Evolutionary conservation across 1,139 yeast species (phyloP), one percentile per base, ranked within the genome.

Genomic region (Dujonia santamariae): DNA sequence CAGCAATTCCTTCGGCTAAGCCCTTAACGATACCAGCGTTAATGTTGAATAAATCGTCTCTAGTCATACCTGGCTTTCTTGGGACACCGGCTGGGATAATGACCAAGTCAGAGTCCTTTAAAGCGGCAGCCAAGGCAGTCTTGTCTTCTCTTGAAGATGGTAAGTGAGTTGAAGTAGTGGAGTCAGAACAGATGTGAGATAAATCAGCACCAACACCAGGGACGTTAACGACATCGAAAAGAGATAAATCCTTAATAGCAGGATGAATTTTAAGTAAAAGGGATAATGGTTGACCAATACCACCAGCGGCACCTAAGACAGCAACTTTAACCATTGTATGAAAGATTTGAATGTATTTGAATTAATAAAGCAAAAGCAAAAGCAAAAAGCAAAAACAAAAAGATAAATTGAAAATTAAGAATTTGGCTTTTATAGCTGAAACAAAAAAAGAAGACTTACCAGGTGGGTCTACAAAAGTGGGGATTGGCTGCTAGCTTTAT

Each of bases 31-130:
- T 82, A 8, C 78, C 74, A 2, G 87, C 88, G 56, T 82, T 82
- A 54, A 80, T 79, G 52, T 78, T 80, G 62, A 82, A 82, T 48
- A 82, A 67, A 55, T 82, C 88, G 42, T 82, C 86, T 53, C 90
- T 70, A 19, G 87, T 78, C 87, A 81, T 81, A 15, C 88, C 88
- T 11, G 88, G 87, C 52, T 81, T 81, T 56, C 88, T 72, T 34
- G 88, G 87, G 12, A 82, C 80, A 36, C 88, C 90, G n/a, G 88
- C 88, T n/a, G 88, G 87, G 36, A 80, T 80, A 28, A 81, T 62
- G 19, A 80, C 86, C 41, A 82, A 59, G 40, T 79, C 75, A 3
- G 84, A 59, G 13, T 72, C 78, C 26, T 54, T 57, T 42, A 82
- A 64, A 1, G 87, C 83, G 13, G 56, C 53, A 11, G 50, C 59